Evolutionary conservation across 2,329 filamentous ascomycete species (phyloP).

Genomic region (Fusarium protoensiforme): DNA sequence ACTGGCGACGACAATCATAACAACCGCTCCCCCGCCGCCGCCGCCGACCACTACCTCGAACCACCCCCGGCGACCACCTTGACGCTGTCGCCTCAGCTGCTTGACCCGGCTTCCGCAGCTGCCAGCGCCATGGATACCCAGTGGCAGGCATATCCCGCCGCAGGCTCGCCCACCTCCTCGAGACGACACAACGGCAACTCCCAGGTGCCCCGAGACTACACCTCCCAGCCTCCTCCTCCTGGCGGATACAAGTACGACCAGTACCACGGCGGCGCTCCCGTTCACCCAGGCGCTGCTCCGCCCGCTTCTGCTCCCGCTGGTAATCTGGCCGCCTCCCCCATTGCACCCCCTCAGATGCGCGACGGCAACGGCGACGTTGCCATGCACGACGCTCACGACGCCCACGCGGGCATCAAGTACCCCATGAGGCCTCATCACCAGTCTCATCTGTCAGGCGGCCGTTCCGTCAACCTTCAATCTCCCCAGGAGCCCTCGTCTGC

Average conservation of each 20-base stretch:
- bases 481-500: conserved; percentile 78
- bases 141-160: conserved; percentile 76
- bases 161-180: conserved; percentile 64
- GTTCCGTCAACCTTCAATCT: conserved; percentile 74
- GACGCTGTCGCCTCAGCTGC: conserved; percentile 39
- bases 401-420: conserved; percentile 89
- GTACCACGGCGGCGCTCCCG: conserved; percentile 62
- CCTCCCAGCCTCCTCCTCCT: conserved; percentile 54
- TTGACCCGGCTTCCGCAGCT: conserved; percentile 28
- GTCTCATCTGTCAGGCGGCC: conserved; percentile 70
- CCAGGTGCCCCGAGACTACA: conserved; percentile 62
- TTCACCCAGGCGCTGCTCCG: conserved; percentile 41
- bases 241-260: conserved; percentile 75
- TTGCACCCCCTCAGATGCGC: conserved; percentile 68
- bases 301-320: conserved; percentile 51
- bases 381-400: conserved; percentile 88
- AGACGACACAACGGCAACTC: conserved; percentile 70
- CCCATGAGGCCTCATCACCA: conserved; percentile 82
- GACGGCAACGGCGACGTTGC: conserved; percentile 80
- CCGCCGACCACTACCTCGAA: conserved; percentile 18
- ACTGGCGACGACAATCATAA: conserved; percentile 28
- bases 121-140: conserved; percentile 61
- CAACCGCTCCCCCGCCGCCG: conserved; percentile 27
- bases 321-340: conserved; percentile 68
- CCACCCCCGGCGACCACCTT: conserved; percentile 11